Evolutionary conservation across 805 yeast genomes (phyloP).

Genomic region (Maudiozyma pseudohumilis): DNA sequence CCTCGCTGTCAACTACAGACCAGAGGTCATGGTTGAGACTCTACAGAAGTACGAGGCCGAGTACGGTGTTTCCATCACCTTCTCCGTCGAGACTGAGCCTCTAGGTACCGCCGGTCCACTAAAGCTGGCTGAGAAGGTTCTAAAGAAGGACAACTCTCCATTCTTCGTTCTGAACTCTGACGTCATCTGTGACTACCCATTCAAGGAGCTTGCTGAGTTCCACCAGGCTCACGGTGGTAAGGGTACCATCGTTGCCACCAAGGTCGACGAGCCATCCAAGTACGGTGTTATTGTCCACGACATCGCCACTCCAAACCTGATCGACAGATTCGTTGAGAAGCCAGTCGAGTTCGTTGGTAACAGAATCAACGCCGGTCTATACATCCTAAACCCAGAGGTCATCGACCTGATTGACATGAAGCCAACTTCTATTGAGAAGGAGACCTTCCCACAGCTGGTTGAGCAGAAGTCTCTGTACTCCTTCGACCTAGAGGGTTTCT

Average conservation of each 20-base stretch:
- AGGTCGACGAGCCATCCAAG: slow-evolving; percentile 98
- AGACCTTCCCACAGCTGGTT: slow-evolving; percentile 95
- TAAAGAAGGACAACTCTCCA: slow-evolving; percentile 91
- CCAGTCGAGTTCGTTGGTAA: slow-evolving; percentile 99
- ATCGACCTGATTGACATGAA: slow-evolving; percentile 93
- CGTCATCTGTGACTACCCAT: slow-evolving; percentile 98
- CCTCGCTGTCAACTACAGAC: slow-evolving; percentile 97
- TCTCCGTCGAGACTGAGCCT: slow-evolving; percentile 98
- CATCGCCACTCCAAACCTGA: slow-evolving; percentile 87
- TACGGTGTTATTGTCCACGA: slow-evolving; percentile 99
- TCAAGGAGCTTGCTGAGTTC: slow-evolving; percentile 82
- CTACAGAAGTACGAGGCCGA: slow-evolving; percentile 87
- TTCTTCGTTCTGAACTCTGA: slow-evolving; percentile 97
- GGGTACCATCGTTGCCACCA: slow-evolving; percentile 98
- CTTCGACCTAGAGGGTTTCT: slow-evolving; percentile 96
- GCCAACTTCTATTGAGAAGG: slow-evolving; percentile 99
- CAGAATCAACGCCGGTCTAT: slow-evolving; percentile 98
- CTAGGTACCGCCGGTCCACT: slow-evolving; percentile 99
- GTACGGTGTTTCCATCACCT: slow-evolving; percentile 90
- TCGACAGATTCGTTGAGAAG: slow-evolving; percentile 98
- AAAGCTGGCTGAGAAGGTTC: slow-evolving; percentile 88
- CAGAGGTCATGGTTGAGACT: slow-evolving; percentile 97
- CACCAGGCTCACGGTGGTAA: slow-evolving; percentile 94
- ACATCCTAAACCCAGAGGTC: slow-evolving; percentile 94
- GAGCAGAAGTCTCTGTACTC: slow-evolving; percentile 84